Conservation (phyloP, 768 basidiomycete species). For the Tulasnella sp. region DNA sequence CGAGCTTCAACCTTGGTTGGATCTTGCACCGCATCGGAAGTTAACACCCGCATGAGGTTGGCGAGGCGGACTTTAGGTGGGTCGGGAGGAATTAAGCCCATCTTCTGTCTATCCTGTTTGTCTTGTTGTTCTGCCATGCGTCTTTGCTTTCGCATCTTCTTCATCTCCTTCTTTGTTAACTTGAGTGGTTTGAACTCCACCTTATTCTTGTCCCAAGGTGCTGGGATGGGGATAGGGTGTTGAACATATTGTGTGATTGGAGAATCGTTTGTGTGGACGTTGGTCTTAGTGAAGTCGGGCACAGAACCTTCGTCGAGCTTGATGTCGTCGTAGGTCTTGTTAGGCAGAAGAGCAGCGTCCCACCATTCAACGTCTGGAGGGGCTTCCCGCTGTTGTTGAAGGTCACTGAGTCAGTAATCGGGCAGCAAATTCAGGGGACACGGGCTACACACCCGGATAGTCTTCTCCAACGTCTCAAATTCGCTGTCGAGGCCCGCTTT, state of each 20-base stretch:
- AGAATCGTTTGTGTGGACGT: constrained; percentile 62
- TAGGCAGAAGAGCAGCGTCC: constrained; percentile 83
- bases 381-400: constrained; percentile 58
- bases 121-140: constrained; percentile 88
- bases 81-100: constrained; percentile 94
- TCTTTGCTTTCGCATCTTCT: constrained; percentile 92
- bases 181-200: constrained; percentile 77
- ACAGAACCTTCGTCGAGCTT: constrained; percentile 44
- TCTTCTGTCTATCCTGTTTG: constrained; percentile 88
- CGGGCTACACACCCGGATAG: constrained; percentile 61
- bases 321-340: constrained; percentile 75
- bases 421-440: background rate
- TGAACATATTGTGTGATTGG: constrained; percentile 90
- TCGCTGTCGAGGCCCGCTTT: constrained; percentile 96
- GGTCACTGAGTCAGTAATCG: constrained; percentile 4
- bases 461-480: constrained; percentile 84
- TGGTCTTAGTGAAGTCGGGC: constrained; percentile 44
- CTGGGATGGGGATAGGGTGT: constrained; percentile 94
- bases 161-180: constrained; percentile 94
- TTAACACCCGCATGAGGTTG: constrained; percentile 96
- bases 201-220: constrained; percentile 80
- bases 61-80: constrained; percentile 93
- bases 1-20: constrained; percentile 96
- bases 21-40: constrained; percentile 94
- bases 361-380: constrained; percentile 97